Conservation (phyloP, 2,329 filamentous ascomycete species). For the Pseudohalonectria lignicola region DNA sequence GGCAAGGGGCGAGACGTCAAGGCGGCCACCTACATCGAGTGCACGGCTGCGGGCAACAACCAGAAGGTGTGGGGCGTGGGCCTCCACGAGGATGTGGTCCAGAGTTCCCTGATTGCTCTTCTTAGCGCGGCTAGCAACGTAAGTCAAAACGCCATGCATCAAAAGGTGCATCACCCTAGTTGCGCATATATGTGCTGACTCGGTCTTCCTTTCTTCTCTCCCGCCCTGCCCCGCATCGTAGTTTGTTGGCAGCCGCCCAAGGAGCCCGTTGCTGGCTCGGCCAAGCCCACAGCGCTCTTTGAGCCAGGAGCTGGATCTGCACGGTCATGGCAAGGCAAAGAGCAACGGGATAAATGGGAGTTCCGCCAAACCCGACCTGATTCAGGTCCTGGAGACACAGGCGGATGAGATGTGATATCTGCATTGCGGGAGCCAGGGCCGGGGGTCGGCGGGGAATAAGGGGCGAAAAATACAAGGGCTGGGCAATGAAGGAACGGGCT, state of each 20-base stretch:
- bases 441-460: too few species aligned
- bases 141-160: too few species aligned
- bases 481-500: too few species aligned
- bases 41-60: conserved; percentile 54
- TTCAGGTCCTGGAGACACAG: conserved; percentile 23
- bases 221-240: conserved; percentile 18
- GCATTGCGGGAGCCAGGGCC: too few species aligned
- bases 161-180: too few species aligned
- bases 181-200: too few species aligned
- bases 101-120: conserved; percentile 77
- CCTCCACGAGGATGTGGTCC: conserved; percentile 85
- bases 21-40: conserved; percentile 93
- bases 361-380: conserved; percentile 13
- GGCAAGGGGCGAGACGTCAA: conserved; percentile 72
- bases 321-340: conserved; percentile 8
- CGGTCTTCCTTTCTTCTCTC: conserved; percentile 43
- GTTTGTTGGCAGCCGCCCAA: conserved; percentile 63
- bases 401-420: conserved; percentile 14
- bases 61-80: conserved; percentile 83
- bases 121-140: conserved; percentile 79
- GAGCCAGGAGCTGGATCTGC: conserved; percentile 23
- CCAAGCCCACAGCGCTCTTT: conserved; percentile 40
- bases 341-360: conserved; percentile 12
- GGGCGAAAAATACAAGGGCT: too few species aligned
- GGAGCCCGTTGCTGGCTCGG: conserved; percentile 55